Evolutionary conservation across 345 rosid genomes (phyloP), one percentile per base, ranked within the genome.

Genomic region (Salix brachista): DNA sequence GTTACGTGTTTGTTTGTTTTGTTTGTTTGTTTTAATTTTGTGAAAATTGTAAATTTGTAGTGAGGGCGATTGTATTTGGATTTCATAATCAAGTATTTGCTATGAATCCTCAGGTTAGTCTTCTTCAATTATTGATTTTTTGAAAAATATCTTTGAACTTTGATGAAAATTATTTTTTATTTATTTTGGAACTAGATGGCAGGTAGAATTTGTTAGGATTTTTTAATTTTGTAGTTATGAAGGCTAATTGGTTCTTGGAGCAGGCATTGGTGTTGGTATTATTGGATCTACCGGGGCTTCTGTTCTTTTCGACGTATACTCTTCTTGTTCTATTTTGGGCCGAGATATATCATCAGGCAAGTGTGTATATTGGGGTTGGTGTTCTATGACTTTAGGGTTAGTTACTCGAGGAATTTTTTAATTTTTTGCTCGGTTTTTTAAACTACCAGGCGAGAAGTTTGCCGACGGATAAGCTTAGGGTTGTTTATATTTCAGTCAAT

Each of bases 341-440:
- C 25, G 99, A 96, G 86, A 96, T 96, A 88, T 96, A 96, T 87
- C 98, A 92, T 83, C 98, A 96, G 97, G 99, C 85, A 85, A 86
- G 91, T 78, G 39, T 65, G 37, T 60, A 54, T 32, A 18, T 44
- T 25, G n/a, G 37, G 25, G 13, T 66, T n/a, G 12, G 4, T 48
- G 18, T 67, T 39, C 34, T 4, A 69, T 34, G 16, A 39, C 9
- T 30, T 17, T 23, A 65, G 65, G 26, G 58, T 46, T 4, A 17
- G 30, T 11, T 11, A 6, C 39, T 19, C 36, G 21, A 10, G 74
- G 76, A 80, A 37, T 76, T 34, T 34, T 39, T 82, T 42, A 86
- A 62, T 41, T 73, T 68, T 73, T 80, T 19, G 36, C 61, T 77
- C 80, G 54, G 17, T 46, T 64, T 58, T 67, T 48, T 30, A 74